A percentile compares a stretch with the other conserved stretches of the same genome.
Evolutionary conservation across 768 basidiomycete genomes (phyloP).

Genomic region (Lentinula boryana): DNA sequence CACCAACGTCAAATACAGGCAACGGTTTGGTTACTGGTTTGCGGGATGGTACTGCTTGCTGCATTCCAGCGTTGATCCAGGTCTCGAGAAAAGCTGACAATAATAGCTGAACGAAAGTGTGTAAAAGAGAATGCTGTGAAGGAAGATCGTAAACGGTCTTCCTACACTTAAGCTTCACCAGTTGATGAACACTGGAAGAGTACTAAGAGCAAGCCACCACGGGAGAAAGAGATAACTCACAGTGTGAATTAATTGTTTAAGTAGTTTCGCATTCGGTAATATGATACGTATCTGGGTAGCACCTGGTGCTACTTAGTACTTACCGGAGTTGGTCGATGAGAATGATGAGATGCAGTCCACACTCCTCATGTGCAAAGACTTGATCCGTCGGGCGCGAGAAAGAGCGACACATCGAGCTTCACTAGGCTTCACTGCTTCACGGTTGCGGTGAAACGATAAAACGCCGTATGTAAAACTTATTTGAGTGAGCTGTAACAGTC

Average conservation of each 20-base stretch:
- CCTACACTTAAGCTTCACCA: not conserved
- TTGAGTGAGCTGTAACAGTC: no score
- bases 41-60: not conserved
- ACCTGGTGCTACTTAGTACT: not conserved
- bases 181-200: not conserved
- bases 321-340: not conserved
- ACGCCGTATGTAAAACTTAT: no score
- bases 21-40: not conserved
- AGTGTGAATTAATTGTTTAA: not conserved
- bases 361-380: not conserved
- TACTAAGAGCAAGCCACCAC: not conserved
- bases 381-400: not conserved
- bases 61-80: not conserved
- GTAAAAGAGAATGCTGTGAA: not conserved
- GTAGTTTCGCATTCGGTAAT: not conserved
- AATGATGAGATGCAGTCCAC: no score
- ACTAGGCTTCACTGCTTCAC: not conserved
- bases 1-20: not conserved
- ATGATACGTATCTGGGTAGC: not conserved
- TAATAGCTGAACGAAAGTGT: not conserved
- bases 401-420: no score
- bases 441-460: no score
- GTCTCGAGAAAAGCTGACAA: no score
- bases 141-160: not conserved
- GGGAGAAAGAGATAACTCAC: not conserved